A percentile compares a stretch with the other conserved stretches of the same genome.
Conservation (phyloP, 2,329 filamentous ascomycete genomes). For the Nannizziopsis arthrosporioides region DNA sequence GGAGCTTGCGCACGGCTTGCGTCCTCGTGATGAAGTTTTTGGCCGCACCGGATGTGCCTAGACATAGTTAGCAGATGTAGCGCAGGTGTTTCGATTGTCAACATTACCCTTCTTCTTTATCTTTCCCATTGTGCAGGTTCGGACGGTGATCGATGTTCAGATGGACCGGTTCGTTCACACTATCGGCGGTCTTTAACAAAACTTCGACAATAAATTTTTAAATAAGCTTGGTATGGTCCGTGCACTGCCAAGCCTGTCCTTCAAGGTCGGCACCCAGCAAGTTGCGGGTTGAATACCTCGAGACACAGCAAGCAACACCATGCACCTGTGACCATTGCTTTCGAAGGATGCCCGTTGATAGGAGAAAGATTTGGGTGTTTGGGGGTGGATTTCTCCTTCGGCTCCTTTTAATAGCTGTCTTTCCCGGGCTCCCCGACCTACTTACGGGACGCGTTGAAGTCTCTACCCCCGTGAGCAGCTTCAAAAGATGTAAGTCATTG, state of each 20-base stretch:
- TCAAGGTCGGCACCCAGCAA: background rate
- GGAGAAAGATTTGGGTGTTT: constrained; percentile 57
- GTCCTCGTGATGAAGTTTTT: constrained; percentile 98
- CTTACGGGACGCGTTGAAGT: constrained; percentile 88
- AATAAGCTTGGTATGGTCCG: constrained; percentile 22
- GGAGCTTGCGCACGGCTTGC: constrained; percentile 92
- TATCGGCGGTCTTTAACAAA: background rate
- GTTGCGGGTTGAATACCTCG: background rate
- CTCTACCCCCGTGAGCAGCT: constrained; percentile 92
- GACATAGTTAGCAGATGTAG: constrained; percentile 14
- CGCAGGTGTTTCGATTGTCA: too few relatives aligned
- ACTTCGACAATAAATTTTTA: constrained; percentile 9
- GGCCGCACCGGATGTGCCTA: constrained; percentile 74
- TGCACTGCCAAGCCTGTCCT: constrained; percentile 11
- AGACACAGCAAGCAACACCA: background rate
- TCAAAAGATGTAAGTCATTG: constrained; percentile 71
- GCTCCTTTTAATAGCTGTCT: constrained; percentile 65
- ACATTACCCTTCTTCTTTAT: constrained; percentile 74
- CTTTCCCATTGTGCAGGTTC: constrained; percentile 48
- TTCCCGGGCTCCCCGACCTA: constrained; percentile 72
- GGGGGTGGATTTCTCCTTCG: constrained; percentile 64
- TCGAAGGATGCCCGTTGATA: constrained; percentile 41
- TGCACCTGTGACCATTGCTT: background rate
- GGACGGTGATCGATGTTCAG: background rate
- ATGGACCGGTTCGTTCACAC: background rate